A percentile compares a stretch with the other conserved stretches of the same genome.
Conservation (phyloP, 352 stramenopile species). For the Phytophthora brassicae region DNA sequence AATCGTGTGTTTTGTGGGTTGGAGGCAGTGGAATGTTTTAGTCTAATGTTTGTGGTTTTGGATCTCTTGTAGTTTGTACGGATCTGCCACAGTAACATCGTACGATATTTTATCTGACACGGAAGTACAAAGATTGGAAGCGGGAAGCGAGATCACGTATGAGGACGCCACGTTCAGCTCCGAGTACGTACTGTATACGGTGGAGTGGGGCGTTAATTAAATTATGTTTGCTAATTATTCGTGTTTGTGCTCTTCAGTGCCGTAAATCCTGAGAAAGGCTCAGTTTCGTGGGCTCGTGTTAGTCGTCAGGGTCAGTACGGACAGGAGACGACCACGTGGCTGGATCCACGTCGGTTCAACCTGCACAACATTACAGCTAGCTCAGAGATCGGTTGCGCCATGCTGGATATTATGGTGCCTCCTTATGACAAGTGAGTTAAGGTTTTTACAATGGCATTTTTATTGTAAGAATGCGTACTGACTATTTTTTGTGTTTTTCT, state of each 20-base stretch:
- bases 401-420: slow-evolving; percentile 86
- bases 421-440: slow-evolving; percentile 80
- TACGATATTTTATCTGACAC: slow-evolving; percentile 69
- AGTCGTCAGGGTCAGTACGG: slow-evolving; percentile 59
- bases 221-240: slow-evolving; percentile 7
- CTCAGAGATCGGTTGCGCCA: slow-evolving; percentile 66
- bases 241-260: slow-evolving; percentile 24
- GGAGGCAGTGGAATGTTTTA: too few relatives aligned
- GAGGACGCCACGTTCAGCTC: slow-evolving; percentile 29
- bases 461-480: background rate
- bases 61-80: slow-evolving; percentile 78
- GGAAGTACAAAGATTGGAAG: slow-evolving; percentile 32
- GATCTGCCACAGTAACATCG: slow-evolving; percentile 66
- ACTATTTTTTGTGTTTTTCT: background rate
- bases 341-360: slow-evolving; percentile 82
- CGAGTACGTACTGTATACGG: too few relatives aligned
- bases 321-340: slow-evolving; percentile 72
- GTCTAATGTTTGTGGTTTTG: too few relatives aligned
- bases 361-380: slow-evolving; percentile 80
- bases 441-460: background rate
- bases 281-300: slow-evolving; percentile 63
- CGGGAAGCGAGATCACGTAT: slow-evolving; percentile 33
- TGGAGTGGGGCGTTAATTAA: too few relatives aligned
- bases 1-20: too few relatives aligned
- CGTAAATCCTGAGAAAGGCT: slow-evolving; percentile 36